These are phyloP conservation scores for Cyberlindnera galapagoensis DNA, from an alignment of 805 yeast genomes.

Conservation along the genomic window DNA sequence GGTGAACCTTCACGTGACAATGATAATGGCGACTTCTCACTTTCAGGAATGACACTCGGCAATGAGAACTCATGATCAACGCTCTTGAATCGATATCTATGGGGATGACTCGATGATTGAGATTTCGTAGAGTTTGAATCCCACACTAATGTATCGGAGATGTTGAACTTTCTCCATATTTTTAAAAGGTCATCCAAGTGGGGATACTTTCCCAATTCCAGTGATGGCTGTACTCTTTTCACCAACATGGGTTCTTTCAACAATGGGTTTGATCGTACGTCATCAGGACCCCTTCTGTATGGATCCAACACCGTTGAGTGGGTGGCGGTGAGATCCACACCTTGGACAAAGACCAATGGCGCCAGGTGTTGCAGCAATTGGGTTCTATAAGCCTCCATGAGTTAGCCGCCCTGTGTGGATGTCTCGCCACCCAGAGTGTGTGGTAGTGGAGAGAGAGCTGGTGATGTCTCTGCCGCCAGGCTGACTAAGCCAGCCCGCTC, in stretches of 20 bases:
- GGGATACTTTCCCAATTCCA: too few relatives aligned
- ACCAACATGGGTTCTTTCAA: slow-evolving; percentile 5
- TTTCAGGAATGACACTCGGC: slow-evolving; percentile 11
- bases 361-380: slow-evolving; percentile 29
- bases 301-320: too few relatives aligned
- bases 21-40: slow-evolving; percentile 6
- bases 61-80: slow-evolving; percentile 23
- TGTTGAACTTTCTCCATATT: slow-evolving; percentile 25
- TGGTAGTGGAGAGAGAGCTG: background rate
- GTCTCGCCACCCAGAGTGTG: too few relatives aligned
- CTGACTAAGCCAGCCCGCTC: too few relatives aligned
- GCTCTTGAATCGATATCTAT: slow-evolving; percentile 27
- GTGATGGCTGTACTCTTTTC: slow-evolving; percentile 8
- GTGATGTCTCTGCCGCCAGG: too few relatives aligned
- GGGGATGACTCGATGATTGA: slow-evolving; percentile 17
- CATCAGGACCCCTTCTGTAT: too few relatives aligned
- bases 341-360: slow-evolving; percentile 38
- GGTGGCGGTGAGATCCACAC: slow-evolving; percentile 33
- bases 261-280: slow-evolving; percentile 7
- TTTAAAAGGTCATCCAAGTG: slow-evolving; percentile 23
- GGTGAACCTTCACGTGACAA: slow-evolving; percentile 16
- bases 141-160: slow-evolving; percentile 24
- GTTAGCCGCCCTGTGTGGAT: too few relatives aligned
- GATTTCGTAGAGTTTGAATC: slow-evolving; percentile 20
- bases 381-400: slow-evolving; percentile 34